Conservation (phyloP, 768 basidiomycete species). For the Mycena polygramma region DNA sequence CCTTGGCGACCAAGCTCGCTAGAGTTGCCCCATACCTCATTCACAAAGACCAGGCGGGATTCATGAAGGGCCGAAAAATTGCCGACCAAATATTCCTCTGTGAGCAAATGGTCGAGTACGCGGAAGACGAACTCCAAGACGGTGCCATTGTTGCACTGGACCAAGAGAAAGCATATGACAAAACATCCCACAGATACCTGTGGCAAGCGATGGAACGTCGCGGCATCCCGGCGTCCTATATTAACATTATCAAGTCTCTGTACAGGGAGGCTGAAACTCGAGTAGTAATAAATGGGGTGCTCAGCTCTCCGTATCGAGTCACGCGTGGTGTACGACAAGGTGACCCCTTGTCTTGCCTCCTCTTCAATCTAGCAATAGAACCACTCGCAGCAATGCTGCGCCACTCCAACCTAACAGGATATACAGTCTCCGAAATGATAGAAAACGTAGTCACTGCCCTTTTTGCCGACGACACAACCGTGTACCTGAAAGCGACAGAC, state of each 20-base stretch:
- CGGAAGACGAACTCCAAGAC: constrained; percentile 21
- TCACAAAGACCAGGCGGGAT: constrained; percentile 32
- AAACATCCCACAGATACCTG: constrained; percentile 39
- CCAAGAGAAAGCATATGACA: constrained; percentile 24
- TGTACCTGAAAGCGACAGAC: neutral
- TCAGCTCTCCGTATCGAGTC: constrained; percentile 34
- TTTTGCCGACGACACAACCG: neutral
- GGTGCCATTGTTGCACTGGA: neutral
- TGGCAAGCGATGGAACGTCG: neutral
- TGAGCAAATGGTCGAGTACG: constrained; percentile 26
- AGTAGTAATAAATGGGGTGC: constrained; percentile 31
- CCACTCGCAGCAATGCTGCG: constrained; percentile 44
- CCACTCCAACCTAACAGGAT: neutral
- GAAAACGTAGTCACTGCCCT: neutral
- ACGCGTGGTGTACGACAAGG: constrained; percentile 44
- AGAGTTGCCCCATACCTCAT: neutral
- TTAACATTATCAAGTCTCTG: constrained; percentile 33
- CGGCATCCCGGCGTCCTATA: constrained; percentile 24
- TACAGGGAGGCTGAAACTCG: constrained; percentile 30
- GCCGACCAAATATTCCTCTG: constrained; percentile 41
- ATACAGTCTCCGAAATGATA: neutral
- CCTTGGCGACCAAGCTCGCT: neutral
- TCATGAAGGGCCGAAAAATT: constrained; percentile 40
- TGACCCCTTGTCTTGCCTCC: constrained; percentile 54
- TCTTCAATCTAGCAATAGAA: constrained; percentile 57